phyloP scores from a whole-genome alignment of 768 basidiomycete genomes.

The Ramaria sp. region DNA sequence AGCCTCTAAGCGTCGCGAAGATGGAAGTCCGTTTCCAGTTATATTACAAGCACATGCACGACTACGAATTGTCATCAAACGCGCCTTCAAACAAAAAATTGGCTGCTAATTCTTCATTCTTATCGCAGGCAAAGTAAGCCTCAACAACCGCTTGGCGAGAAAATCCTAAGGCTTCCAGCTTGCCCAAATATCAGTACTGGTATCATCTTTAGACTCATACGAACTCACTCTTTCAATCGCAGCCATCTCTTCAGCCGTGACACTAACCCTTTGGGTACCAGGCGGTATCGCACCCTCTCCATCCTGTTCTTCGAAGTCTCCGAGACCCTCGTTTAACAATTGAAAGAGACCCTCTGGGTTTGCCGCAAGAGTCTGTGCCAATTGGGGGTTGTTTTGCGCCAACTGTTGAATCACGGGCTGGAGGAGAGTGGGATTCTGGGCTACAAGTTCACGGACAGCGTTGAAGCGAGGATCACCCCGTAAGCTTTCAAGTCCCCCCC shows the following conservation, averaged over 20 bases:
- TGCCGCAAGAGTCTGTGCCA: constrained; percentile 54
- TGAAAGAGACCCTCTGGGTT: constrained; percentile 65
- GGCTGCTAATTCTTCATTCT: constrained; percentile 93
- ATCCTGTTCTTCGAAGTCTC: constrained; percentile 23
- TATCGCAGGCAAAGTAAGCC: constrained; percentile 91
- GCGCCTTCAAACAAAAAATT: constrained; percentile 80
- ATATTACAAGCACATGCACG: not conserved
- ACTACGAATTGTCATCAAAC: constrained; percentile 34
- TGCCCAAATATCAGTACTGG: constrained; percentile 6
- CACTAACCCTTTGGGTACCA: constrained; percentile 53
- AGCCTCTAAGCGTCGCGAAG: not conserved
- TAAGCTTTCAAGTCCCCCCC: constrained; percentile 28
- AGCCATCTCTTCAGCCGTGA: constrained; percentile 80
- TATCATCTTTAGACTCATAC: constrained; percentile 1
- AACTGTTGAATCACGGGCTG: constrained; percentile 83
- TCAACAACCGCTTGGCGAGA: constrained; percentile 69
- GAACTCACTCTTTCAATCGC: constrained; percentile 78
- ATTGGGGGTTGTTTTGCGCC: constrained; percentile 55
- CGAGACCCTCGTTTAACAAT: constrained; percentile 39
- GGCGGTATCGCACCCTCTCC: constrained; percentile 21
- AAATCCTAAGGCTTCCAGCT: constrained; percentile 88
- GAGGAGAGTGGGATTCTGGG: constrained; percentile 64
- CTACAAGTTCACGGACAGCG: constrained; percentile 61
- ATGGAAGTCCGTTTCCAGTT: not conserved
- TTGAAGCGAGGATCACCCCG: constrained; percentile 54